Evolutionary conservation across 2,329 filamentous ascomycete genomes (phyloP).

Genomic region (Calonectria pseudoturangicola): DNA sequence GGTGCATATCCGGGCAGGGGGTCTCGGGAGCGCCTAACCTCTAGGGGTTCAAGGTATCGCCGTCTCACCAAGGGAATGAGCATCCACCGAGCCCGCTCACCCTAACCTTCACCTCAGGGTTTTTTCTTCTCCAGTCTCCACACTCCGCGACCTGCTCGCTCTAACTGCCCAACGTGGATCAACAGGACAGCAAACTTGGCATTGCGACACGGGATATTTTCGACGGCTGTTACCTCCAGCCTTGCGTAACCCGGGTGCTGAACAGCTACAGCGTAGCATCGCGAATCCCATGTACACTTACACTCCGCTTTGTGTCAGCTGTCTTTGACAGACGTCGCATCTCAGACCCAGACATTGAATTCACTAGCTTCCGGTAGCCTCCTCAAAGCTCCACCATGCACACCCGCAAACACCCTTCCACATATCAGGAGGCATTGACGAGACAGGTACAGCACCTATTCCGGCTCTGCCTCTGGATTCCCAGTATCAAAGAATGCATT

Average conservation of each 20-base stretch:
- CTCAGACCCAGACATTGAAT: constrained; percentile 40
- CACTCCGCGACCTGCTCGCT: constrained; percentile 16
- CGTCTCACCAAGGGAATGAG: constrained; percentile 52
- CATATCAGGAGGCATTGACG: constrained; percentile 34
- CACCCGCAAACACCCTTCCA: constrained; percentile 43
- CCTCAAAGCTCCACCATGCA: constrained; percentile 36
- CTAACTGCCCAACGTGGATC: constrained; percentile 33
- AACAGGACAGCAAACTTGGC: constrained; percentile 26
- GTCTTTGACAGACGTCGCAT: constrained; percentile 27
- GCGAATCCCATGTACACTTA: constrained; percentile 13
- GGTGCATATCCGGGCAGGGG: constrained; percentile 36
- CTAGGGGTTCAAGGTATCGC: constrained; percentile 56
- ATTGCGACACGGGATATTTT: constrained; percentile 11
- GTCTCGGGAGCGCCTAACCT: constrained; percentile 56
- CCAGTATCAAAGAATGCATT: not conserved
- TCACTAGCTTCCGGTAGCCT: constrained; percentile 44
- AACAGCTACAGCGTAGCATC: constrained; percentile 5
- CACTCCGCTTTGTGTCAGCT: constrained; percentile 24
- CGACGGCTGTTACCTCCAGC: not conserved
- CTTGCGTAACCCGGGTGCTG: not conserved
- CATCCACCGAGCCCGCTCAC: constrained; percentile 32
- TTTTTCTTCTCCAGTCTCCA: constrained; percentile 30
- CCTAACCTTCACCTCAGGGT: constrained; percentile 41
- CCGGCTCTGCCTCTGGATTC: constrained; percentile 16
- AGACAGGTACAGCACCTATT: not conserved